phyloP scores from a whole-genome alignment of 2,329 filamentous ascomycete genomes.

The Xylariaceae sp. region DNA sequence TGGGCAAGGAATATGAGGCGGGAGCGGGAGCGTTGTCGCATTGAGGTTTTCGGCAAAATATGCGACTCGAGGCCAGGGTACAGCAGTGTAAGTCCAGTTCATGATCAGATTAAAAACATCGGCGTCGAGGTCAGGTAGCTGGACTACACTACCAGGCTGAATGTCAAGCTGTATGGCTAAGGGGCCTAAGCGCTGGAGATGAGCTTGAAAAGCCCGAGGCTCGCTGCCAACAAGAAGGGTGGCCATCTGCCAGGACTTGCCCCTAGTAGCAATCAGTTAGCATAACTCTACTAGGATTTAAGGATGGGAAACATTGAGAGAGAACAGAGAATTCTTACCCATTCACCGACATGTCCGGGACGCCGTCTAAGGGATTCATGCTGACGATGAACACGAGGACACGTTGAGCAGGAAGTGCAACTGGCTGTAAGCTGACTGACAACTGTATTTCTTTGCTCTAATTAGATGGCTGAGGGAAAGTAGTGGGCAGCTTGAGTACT shows the following conservation, averaged over 20 bases:
- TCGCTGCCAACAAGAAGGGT: neutral
- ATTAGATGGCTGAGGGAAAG: no score
- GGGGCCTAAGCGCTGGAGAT: constrained; percentile 1
- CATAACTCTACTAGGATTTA: neutral
- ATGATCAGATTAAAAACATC: constrained; percentile 12
- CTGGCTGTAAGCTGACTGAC: no score
- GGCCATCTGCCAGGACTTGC: neutral
- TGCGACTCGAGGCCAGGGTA: neutral
- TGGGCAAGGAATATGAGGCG: neutral
- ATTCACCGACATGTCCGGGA: neutral
- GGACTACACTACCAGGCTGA: neutral
- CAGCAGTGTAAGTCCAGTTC: neutral
- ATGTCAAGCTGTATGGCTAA: neutral
- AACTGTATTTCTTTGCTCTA: no score
- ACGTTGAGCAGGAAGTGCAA: no score
- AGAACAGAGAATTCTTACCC: neutral
- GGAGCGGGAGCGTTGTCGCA: neutral
- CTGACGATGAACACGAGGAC: no score
- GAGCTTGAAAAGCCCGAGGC: neutral
- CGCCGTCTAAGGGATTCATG: no score
- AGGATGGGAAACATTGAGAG: neutral
- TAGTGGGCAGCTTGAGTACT: no score
- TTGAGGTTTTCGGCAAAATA: neutral
- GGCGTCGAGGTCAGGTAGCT: neutral
- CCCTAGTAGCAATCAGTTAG: neutral